Base-by-base conservation (phyloP, 108 stramenopile species). In the Aureococcus anophagefferens region DNA sequence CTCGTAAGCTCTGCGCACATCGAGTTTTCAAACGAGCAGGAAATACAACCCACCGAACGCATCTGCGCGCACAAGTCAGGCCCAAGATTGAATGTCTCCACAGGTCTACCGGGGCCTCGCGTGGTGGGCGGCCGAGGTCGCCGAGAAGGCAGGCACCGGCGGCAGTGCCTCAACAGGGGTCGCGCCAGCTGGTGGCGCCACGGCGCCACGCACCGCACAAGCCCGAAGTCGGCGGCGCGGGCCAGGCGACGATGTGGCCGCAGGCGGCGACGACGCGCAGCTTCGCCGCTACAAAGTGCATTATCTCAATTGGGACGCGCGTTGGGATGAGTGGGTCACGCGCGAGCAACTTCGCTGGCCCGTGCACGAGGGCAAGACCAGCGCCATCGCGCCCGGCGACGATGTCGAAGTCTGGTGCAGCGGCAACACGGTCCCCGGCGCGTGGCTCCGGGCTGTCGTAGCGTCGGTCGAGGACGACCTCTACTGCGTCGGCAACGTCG, bases 381-480 rank as follows among this genome's bases (percentile, higher is more conserved):
- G 29, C 28, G 11, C 37, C 37, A 70, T 70, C 33, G 37, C 5
- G 21, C 7, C 15, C 21, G 40, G 40, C 30, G 72, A 73, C 35
- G 67, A 64, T 3, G 37, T 40, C 11, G 73, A 80, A 75, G 70
- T 80, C 28, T 80, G 80, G 80, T 79, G 80, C 64, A 75, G 46
- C 35, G 80, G 80, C 33, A 46, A 63, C 3, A 78, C 76, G 30
- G 80, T 80, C 35, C 74, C 79, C 30, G 80, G 80, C 17, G 80
- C 80, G 17, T 80, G 80, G 80, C 75, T 80, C 0, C 74, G 79
- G 69, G 77, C 77, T 25, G 30, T 70, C n/a, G 74, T 80, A 33
- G 30, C 35, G 45, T 66, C 69, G 72, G 73, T 79, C 33, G 28
- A 64, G 7, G 11, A 40, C 11, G 37, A 40, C 37, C 37, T 40